Evolutionary conservation across 1,284 basidiomycete species (phyloP), one percentile per base, ranked within the genome.

Genomic region (Ustilago trichophora): DNA sequence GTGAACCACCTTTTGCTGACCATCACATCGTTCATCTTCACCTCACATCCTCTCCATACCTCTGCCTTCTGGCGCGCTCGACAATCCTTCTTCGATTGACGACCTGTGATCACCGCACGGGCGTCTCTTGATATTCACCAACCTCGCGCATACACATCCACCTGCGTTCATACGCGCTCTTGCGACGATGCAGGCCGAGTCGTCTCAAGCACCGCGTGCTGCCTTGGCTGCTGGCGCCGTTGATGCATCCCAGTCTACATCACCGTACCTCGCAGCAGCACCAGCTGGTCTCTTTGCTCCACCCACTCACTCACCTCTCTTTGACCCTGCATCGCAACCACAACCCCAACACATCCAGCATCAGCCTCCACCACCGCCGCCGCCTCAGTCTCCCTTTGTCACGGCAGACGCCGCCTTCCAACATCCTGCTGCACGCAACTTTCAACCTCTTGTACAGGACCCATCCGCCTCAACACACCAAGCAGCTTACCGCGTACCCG

Each of bases 241-340:
- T 10, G n/a, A n/a, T n/a, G 16, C 51, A 4, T 16, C 18, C 15
- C 60, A 45, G 16, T 50, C 49, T 25, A 45, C 60, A 44, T 64
- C 60, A 24, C 60, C 60, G 2, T 64, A 64, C 36, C 45, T 64
- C 3, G 49, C 60, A 44, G 53, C 60, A 33, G 48, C 52, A 43
- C 52, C 62, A 16, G 12, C 41, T 8, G 63, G 45, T 16, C 55
- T 58, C 42, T 59, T 58, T 36, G 43, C 63, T 11, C 37, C 55
- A 16, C 31, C 63, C n/a, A 6, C 51, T 18, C 54, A 49, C 5
- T 29, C 51, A 3, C 24, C 40, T 24, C 46, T 58, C 22, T 55
- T 58, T 37, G 48, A 58, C 18, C 48, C 56, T 5, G 13, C 40
- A 29, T 46, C 49, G n/a, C 65, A 62, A 34, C 15, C 27, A 8